Conservation (phyloP, 345 rosid genomes). For the Linum trigynum region DNA sequence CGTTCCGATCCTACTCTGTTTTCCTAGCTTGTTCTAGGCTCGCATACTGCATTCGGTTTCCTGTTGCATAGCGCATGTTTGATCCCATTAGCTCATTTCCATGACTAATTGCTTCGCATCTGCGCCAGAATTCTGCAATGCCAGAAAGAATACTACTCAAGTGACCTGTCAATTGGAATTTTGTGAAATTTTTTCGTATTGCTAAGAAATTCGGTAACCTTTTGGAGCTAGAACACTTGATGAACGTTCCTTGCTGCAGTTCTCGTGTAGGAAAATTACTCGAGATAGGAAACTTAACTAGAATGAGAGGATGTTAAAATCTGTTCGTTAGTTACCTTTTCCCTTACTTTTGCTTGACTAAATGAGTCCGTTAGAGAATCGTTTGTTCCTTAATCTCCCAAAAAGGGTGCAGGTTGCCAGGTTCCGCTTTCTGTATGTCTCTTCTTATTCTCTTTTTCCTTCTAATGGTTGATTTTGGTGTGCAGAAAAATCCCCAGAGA, state of each 20-base stretch:
- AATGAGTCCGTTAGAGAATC: too few relatives aligned
- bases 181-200: neutral
- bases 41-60: neutral
- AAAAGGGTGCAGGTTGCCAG: too few relatives aligned
- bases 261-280: too few relatives aligned
- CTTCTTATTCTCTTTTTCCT: neutral
- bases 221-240: neutral
- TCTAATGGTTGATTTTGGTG: neutral
- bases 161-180: neutral
- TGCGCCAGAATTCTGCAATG: neutral
- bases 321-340: too few relatives aligned
- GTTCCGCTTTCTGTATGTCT: too few relatives aligned
- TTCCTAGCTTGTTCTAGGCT: neutral
- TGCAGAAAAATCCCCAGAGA: slow-evolving; percentile 72
- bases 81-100: neutral
- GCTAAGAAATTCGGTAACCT: neutral
- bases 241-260: neutral
- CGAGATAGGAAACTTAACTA: too few relatives aligned
- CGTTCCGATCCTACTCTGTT: too few relatives aligned
- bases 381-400: too few relatives aligned
- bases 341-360: too few relatives aligned
- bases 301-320: too few relatives aligned
- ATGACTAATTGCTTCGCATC: neutral
- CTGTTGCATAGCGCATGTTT: neutral
- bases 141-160: neutral